These are phyloP conservation scores for Fulvia fulva DNA, from an alignment of 2,329 filamentous ascomycete species.

Conservation along the genomic window DNA sequence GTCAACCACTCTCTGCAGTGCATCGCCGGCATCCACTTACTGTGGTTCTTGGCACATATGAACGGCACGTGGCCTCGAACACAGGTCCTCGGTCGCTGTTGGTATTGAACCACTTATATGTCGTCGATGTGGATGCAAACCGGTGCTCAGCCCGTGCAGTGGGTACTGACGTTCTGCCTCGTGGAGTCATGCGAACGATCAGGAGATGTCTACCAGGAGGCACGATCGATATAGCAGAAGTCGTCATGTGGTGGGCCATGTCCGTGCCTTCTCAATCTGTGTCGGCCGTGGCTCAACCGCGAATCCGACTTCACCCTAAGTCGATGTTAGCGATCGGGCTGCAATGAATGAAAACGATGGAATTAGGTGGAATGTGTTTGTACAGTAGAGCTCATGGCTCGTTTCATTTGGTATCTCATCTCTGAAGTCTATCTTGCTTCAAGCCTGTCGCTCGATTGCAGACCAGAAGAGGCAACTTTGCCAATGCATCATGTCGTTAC, in stretches of 20 bases:
- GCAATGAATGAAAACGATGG: background rate
- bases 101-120: background rate
- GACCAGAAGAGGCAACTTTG: conserved; percentile 2
- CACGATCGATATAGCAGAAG: background rate
- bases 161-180: background rate
- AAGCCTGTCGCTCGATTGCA: background rate
- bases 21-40: too few relatives aligned
- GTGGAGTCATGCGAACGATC: conserved; percentile 1
- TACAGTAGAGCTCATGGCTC: conserved; percentile 4
- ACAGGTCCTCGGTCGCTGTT: background rate
- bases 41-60: background rate
- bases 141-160: background rate
- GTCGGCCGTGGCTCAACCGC: background rate
- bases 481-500: conserved; percentile 3
- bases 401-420: conserved; percentile 1
- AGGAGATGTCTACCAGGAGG: background rate
- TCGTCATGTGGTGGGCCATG: conserved; percentile 2
- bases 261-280: background rate
- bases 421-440: conserved; percentile 5
- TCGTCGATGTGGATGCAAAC: background rate
- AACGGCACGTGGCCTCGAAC: background rate
- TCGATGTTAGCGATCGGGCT: background rate
- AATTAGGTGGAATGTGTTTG: background rate
- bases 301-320: background rate
- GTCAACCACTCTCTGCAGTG: too few relatives aligned